Evolutionary conservation across 2,329 filamentous ascomycete genomes (phyloP).

Genomic region (Penicillium olsonii): DNA sequence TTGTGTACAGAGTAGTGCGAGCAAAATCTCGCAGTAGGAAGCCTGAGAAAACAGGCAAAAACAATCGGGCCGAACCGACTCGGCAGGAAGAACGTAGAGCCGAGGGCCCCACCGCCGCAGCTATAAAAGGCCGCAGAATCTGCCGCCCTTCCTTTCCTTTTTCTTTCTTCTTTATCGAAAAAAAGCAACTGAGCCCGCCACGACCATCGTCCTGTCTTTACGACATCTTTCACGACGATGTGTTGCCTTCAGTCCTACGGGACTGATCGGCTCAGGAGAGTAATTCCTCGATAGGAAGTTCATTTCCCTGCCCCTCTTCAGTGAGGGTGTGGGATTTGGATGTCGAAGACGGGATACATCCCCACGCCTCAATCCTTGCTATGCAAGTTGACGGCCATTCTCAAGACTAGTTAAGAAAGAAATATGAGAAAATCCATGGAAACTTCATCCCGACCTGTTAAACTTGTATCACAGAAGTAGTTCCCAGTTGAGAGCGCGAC

Average conservation of each 20-base stretch:
- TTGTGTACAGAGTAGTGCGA: not conserved
- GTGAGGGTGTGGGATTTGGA: constrained; percentile 69
- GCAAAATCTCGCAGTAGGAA: not conserved
- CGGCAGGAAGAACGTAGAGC: constrained; percentile 21
- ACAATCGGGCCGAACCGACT: not conserved
- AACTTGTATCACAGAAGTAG: too few relatives aligned
- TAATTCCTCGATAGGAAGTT: constrained; percentile 70
- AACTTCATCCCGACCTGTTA: too few relatives aligned
- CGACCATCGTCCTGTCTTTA: constrained; percentile 62
- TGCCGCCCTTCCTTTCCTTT: constrained; percentile 28
- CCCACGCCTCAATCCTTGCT: constrained; percentile 7
- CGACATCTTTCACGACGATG: constrained; percentile 56
- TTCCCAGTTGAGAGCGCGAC: too few relatives aligned
- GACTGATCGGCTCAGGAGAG: constrained; percentile 66
- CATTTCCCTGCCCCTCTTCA: constrained; percentile 68
- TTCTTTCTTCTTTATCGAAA: constrained; percentile 50
- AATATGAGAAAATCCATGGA: too few relatives aligned
- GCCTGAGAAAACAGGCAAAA: not conserved
- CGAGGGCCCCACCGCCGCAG: constrained; percentile 25
- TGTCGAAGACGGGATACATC: constrained; percentile 70
- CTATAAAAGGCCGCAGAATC: constrained; percentile 31
- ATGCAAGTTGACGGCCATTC: too few relatives aligned
- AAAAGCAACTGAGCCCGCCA: constrained; percentile 70
- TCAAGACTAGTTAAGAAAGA: too few relatives aligned
- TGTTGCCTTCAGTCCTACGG: constrained; percentile 64